Evolutionary conservation across 2,329 filamentous ascomycete genomes (phyloP).

Genomic region (Coniochaeta ligniaria): DNA sequence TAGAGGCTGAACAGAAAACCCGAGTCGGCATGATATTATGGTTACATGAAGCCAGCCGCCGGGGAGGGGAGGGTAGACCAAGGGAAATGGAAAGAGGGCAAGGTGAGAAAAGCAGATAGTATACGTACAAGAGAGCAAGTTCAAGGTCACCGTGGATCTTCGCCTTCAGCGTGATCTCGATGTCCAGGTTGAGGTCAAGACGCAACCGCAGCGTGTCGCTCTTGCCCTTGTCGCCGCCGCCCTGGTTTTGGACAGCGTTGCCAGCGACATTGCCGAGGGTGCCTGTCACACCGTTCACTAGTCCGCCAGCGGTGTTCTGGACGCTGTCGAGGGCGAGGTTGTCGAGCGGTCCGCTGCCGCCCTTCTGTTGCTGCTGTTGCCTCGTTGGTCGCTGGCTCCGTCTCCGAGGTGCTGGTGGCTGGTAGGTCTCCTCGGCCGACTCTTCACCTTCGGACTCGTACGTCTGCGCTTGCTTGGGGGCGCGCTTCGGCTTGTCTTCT

Average conservation of each 20-base stretch:
- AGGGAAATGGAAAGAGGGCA: conserved; percentile 1
- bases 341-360: conserved; percentile 25
- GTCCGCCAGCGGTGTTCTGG: conserved; percentile 25
- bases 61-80: conserved; percentile 4
- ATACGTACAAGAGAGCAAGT: conserved; percentile 56
- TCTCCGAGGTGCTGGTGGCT: conserved; percentile 13
- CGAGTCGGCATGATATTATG: conserved; percentile 1
- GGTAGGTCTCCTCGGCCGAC: conserved; percentile 18
- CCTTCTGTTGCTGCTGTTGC: conserved; percentile 15
- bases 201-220: conserved; percentile 65
- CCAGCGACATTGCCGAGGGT: conserved; percentile 32
- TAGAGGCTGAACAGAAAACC: conserved; percentile 1
- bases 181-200: conserved; percentile 73
- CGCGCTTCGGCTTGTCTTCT: conserved; percentile 22
- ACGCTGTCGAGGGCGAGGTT: conserved; percentile 28
- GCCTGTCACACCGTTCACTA: conserved; percentile 30
- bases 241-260: conserved; percentile 26
- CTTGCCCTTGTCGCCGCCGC: conserved; percentile 32
- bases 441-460: conserved; percentile 29
- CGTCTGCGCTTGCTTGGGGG: conserved; percentile 14
- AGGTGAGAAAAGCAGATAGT: conserved; percentile 3
- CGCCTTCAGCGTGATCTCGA: conserved; percentile 80
- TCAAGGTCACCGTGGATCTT: conserved; percentile 81
- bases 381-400: conserved; percentile 18
- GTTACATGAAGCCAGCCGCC: conserved; percentile 2